Evolutionary conservation across 2,329 filamentous ascomycete species (phyloP), one percentile per base, ranked within the genome.

Genomic region (Calonectria fujianensis): DNA sequence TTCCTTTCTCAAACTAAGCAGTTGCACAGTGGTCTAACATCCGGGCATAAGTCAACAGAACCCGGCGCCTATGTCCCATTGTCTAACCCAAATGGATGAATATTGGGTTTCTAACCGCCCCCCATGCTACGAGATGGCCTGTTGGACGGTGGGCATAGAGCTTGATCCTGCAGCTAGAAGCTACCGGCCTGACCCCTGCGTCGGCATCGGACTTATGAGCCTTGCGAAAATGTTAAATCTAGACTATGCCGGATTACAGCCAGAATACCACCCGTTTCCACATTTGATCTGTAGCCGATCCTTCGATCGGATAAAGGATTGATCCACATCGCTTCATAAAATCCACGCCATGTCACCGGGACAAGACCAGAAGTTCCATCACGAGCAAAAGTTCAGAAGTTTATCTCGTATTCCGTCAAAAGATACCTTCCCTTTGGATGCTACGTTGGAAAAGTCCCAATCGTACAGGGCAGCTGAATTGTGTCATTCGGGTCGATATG

Each of bases 291-390:
- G 48, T 27, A 52, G 54, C 50, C 24, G 35, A 68, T 52, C 64
- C 52, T 41, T 24, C 31, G 29, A 32, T 35, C 35, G 41, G 37
- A 73, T 73, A 66, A 31, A n/a, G 29, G 45, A 69, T 32, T 39
- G 11, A 29, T 69, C 65, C 51, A 50, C 54, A 69, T 73, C 65
- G 65, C 29, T 35, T 41, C 64, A 35, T 20, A 57, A 35, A 50
- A 48, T 41, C 67, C 67, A 50, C 67, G 37, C 29, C 57, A 20
- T 41, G 29, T 52, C 50, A 65, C 37, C 27, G 54, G 70, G 45
- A 31, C 24, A 41, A 31, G 57, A 57, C 31, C 71, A 73, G 71
- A 73, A 73, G 71, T 73, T 66, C 71, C 71, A 45, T 45, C 31
- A 31, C 29, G 50, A 57, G 14, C 48, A 45, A 41, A 7, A 64